These are phyloP conservation scores for Ceratobasidium theobromae DNA, from an alignment of 1,284 basidiomycete species.

Conservation along the genomic window DNA sequence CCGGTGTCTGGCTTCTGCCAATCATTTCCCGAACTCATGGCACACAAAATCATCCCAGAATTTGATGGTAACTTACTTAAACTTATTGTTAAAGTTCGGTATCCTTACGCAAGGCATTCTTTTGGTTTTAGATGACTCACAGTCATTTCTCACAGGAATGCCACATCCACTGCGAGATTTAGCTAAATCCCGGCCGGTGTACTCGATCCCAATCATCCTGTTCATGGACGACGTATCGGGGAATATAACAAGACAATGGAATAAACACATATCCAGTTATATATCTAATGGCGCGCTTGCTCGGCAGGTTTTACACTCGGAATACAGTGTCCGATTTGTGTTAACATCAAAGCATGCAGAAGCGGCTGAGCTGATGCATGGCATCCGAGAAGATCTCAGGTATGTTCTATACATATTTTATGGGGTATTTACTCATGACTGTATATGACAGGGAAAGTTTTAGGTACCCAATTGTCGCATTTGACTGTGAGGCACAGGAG, in stretches of 20 bases:
- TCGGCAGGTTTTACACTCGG: conserved; percentile 2
- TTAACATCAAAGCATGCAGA: conserved; percentile 6
- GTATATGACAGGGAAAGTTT: neutral
- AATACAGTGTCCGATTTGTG: conserved; percentile 25
- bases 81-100: neutral
- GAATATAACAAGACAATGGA: conserved; percentile 27
- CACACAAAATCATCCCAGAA: neutral
- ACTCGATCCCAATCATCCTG: conserved; percentile 24
- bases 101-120: neutral
- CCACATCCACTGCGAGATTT: conserved; percentile 9
- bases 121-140: neutral
- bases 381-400: neutral
- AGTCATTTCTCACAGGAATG: neutral
- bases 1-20: neutral
- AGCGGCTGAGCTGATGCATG: conserved; percentile 27
- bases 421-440: neutral
- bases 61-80: conserved; percentile 23
- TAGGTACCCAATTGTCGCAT: conserved; percentile 35
- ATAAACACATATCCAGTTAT: conserved; percentile 20
- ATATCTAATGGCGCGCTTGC: conserved; percentile 23
- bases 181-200: conserved; percentile 8
- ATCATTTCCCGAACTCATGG: neutral
- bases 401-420: neutral
- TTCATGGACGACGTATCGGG: conserved; percentile 32
- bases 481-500: conserved; percentile 38